Conservation (phyloP, 2,329 filamentous ascomycete genomes). For the Ophiostoma ips region DNA sequence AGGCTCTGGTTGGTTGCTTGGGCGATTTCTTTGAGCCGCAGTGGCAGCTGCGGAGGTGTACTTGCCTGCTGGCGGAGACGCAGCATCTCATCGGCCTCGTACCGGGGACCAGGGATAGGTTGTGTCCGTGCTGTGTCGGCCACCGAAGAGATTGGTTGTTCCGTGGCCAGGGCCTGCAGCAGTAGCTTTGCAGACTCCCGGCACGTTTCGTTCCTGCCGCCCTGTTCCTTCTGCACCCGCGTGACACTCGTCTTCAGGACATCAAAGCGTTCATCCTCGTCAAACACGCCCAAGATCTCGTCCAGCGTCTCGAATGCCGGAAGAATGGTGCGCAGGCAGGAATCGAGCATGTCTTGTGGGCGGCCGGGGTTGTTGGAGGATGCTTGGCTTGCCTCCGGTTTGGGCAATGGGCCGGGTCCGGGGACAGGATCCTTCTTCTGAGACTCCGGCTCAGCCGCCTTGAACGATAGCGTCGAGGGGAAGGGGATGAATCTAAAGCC, state of each 20-base stretch:
- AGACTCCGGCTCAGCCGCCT: neutral
- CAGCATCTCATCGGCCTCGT: neutral
- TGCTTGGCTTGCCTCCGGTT: neutral
- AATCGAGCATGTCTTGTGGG: neutral
- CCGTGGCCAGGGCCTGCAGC: neutral
- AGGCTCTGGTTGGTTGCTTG: neutral
- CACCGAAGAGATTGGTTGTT: neutral
- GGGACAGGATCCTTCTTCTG: neutral
- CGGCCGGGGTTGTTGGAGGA: neutral
- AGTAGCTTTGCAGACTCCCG: neutral
- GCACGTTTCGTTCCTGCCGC: no score
- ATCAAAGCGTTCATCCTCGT: neutral
- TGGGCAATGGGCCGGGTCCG: neutral
- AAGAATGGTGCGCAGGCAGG: conserved; percentile 1
- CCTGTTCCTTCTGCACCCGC: neutral
- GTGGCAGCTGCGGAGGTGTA: neutral
- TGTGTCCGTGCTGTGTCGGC: neutral
- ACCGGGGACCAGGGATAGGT: neutral
- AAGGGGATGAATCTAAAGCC: neutral
- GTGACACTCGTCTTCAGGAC: neutral
- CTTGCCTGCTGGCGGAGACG: neutral
- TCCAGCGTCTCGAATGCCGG: conserved; percentile 3
- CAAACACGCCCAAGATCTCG: neutral
- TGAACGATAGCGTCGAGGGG: no score
- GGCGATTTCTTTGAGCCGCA: neutral